These are phyloP conservation scores for Penicillium fuscoglaucum DNA, from an alignment of 2,329 filamentous ascomycete genomes.

Conservation along the genomic window DNA sequence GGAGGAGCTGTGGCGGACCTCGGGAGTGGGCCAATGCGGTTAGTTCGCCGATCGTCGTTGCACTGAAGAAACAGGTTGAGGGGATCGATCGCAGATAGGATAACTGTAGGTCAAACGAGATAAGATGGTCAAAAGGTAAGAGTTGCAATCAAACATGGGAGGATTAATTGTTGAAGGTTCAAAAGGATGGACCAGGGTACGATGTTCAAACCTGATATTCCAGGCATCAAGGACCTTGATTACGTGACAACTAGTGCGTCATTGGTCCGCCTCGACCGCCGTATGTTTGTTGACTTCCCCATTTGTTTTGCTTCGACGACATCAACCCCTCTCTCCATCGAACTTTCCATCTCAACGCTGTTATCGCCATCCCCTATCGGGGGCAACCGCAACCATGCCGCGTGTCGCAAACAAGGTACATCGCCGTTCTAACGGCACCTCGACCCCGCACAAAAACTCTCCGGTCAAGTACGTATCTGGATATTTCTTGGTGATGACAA, in stretches of 20 bases:
- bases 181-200: background rate
- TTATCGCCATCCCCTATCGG: conserved; percentile 27
- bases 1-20: conserved; percentile 7
- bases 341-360: conserved; percentile 13
- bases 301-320: conserved; percentile 25
- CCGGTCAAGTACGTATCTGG: conserved; percentile 48
- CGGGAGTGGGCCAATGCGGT: conserved; percentile 25
- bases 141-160: background rate
- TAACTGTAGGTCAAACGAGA: background rate
- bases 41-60: conserved; percentile 4
- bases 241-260: conserved; percentile 21
- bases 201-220: background rate
- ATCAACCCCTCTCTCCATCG: conserved; percentile 19
- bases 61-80: background rate
- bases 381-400: conserved; percentile 51
- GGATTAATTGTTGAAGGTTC: background rate
- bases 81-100: background rate
- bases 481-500: background rate
- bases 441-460: conserved; percentile 54
- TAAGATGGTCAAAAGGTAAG: background rate
- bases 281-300: conserved; percentile 41
- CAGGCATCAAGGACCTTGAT: background rate
- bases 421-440: conserved; percentile 48
- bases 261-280: conserved; percentile 25
- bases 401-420: conserved; percentile 54